Base-by-base conservation (phyloP, 2,329 filamentous ascomycete genomes). In the Rasamsonia emersonii region DNA sequence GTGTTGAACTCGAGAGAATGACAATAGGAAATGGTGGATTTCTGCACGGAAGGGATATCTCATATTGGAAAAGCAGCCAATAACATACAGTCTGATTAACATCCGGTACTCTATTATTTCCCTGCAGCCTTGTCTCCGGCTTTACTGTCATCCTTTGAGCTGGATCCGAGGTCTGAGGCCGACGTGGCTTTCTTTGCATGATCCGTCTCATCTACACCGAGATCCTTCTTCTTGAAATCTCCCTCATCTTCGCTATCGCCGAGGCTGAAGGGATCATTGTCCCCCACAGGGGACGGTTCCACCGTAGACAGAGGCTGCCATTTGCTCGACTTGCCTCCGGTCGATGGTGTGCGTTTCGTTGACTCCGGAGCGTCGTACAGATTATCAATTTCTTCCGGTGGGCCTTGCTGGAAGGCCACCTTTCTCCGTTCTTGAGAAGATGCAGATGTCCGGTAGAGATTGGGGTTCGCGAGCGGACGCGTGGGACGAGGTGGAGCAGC, bases 201-300 rank as follows among this genome's bases (percentile, higher is more conserved):
- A 49, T 77, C 79, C 17, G 70, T 64, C 50, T 62, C 64, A 24
- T 71, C 70, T 32, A 69, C 58, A 34, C 67, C 65, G 28, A 65
- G 49, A 36, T 78, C 75, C 54, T 78, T 79, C 28, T 73, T 70
- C 62, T 86, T 91, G 10, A 67, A 60, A 32, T 88, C 84, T 46
- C 82, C 82, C 59, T 98, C 91, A 45, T 94, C 88, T 45, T 96
- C 89, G 50, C 86, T 93, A 47, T 96, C 89, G 4, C 91, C 91
- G 9, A 98, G 71, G 50, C 86, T 95, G 63, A 98, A 98, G 0
- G 91, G 91, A 52, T 98, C 91, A 48, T 94, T 89, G 46, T 96
- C 86, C 11, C 74, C 71, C 40, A 94, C 82, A 9, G 89, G 88
- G 41, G 75, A 80, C 1, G 88, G 86, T 42, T 93, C 84, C 9